These are phyloP conservation scores for Dillenia suffruticosa DNA, from an alignment of 164 flowering plant species.

Conservation along the genomic window DNA sequence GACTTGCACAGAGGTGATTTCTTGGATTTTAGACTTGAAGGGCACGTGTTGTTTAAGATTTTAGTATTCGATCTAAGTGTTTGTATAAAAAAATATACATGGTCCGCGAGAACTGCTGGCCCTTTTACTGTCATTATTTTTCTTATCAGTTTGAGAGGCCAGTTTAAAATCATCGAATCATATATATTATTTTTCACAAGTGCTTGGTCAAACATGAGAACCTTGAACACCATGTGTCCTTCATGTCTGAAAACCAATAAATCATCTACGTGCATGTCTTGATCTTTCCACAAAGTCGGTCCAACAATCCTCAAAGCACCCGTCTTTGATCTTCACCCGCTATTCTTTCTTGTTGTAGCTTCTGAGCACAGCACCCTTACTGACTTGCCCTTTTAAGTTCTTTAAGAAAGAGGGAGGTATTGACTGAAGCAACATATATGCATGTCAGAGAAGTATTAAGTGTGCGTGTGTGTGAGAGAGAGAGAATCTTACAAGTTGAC, in stretches of 20 bases:
- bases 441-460: too few species aligned
- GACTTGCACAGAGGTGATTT: not conserved
- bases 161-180: not conserved
- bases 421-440: not conserved
- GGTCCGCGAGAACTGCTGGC: too few species aligned
- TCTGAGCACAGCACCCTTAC: constrained; percentile 5
- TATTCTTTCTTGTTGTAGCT: not conserved
- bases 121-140: too few species aligned
- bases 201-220: not conserved
- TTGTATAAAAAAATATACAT: not conserved
- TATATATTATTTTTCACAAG: not conserved
- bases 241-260: constrained; percentile 1
- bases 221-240: not conserved
- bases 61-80: not conserved
- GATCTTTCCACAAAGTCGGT: not conserved
- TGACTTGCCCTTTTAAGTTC: not conserved
- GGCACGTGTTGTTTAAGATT: not conserved
- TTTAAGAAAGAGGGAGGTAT: constrained; percentile 11
- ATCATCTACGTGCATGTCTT: not conserved
- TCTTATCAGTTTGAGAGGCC: too few species aligned
- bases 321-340: constrained; percentile 11
- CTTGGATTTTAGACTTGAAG: constrained; percentile 1
- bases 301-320: constrained; percentile 15
- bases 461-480: too few species aligned
- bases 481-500: constrained; percentile 1